A percentile compares a stretch with the other conserved stretches of the same genome.
Conservation (phyloP, 345 rosid genomes). For the Noccaea bulbosa region DNA sequence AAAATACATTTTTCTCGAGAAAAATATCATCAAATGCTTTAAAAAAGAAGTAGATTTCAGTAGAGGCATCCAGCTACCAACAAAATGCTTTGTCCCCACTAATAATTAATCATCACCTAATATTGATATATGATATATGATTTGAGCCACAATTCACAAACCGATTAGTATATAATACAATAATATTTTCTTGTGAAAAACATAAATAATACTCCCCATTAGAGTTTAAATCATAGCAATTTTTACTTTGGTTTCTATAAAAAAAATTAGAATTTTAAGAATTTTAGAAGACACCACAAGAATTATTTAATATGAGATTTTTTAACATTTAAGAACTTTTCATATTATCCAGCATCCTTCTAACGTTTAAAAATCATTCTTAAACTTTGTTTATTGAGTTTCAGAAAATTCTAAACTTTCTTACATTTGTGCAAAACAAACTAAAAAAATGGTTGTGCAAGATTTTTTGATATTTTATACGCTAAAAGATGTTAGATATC, state of each 20-base stretch:
- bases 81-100: constrained; percentile 19
- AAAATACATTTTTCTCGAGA: neutral
- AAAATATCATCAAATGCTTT: neutral
- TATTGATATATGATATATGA: constrained; percentile 12
- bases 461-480: neutral
- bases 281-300: neutral
- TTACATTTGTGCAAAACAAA: neutral
- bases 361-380: neutral
- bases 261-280: neutral
- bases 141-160: neutral
- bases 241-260: neutral
- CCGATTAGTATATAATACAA: neutral
- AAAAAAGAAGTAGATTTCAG: neutral
- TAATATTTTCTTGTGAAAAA: neutral
- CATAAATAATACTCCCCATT: neutral
- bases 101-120: constrained; percentile 3
- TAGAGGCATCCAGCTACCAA: constrained; percentile 26
- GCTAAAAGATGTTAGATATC: neutral
- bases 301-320: neutral
- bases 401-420: neutral
- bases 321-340: neutral
- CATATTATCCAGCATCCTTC: neutral
- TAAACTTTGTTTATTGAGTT: neutral
- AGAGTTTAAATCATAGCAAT: neutral
- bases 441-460: neutral